Percentiles rank a stretch among this genome's conserved stretches.
Evolutionary conservation across 2,329 filamentous ascomycete species (phyloP).

Genomic region (Paracamarosporium sp.): DNA sequence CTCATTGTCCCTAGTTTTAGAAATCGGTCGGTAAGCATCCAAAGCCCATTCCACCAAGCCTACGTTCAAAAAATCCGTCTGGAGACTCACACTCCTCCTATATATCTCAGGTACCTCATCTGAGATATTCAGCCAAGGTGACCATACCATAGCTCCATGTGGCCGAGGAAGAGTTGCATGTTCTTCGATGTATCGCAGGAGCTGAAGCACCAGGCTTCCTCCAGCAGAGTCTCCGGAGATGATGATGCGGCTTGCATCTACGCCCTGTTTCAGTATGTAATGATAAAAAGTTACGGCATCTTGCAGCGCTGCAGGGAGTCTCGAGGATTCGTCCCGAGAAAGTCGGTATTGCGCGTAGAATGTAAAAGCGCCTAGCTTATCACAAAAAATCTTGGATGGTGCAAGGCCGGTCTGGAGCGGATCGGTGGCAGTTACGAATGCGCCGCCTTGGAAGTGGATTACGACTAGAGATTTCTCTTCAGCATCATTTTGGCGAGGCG

Average conservation of each 20-base stretch:
- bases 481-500: no score
- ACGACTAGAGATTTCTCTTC: constrained; percentile 28
- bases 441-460: constrained; percentile 54
- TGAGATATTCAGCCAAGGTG: constrained; percentile 40
- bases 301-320: constrained; percentile 55
- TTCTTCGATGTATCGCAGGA: constrained; percentile 52
- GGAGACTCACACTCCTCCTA: constrained; percentile 13
- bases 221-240: constrained; percentile 55
- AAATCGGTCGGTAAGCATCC: constrained; percentile 25
- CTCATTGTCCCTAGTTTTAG: background rate
- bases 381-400: constrained; percentile 20
- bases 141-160: constrained; percentile 43
- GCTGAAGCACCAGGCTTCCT: constrained; percentile 48
- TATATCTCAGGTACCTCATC: background rate
- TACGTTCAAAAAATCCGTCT: constrained; percentile 45
- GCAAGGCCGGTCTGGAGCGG: constrained; percentile 26
- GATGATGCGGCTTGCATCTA: constrained; percentile 45
- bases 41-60: constrained; percentile 49
- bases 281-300: constrained; percentile 50
- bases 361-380: constrained; percentile 37
- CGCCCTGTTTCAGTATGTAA: constrained; percentile 44
- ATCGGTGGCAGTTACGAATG: constrained; percentile 47
- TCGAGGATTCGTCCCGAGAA: constrained; percentile 35
- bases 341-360: constrained; percentile 53
- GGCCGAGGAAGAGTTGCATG: constrained; percentile 26